Evolutionary conservation across 2,329 filamentous ascomycete genomes (phyloP), one percentile per base, ranked within the genome.

Genomic region (Graphilbum sp.): DNA sequence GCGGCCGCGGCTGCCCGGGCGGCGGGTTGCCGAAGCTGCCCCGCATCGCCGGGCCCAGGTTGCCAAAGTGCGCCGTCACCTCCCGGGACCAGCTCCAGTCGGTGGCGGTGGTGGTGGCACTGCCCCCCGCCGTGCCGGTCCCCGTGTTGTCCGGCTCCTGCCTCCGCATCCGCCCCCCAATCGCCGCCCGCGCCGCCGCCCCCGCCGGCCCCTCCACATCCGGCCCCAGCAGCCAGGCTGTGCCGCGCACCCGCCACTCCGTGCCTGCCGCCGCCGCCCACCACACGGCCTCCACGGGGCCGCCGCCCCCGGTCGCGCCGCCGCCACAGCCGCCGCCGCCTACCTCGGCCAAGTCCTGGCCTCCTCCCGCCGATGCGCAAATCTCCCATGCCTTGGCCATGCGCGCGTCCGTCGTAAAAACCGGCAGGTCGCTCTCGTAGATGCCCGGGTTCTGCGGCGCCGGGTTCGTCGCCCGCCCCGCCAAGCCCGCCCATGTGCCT

Each of bases 21-120:
- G 70, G 63, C 52, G 90, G 69, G 53, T 80, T 75, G 57, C 74
- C 77, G 55, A 86, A 87, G 9, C 72, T 69, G 10, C 79, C 80
- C 54, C 87, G 69, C 75, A 94, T 85, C 1, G 65, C 62, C 7
- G 88, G 88, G 47, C 72, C 79, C 48, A 90, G 59, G 55, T 95
- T 95, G 17, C 85, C 88, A 69, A 95, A 96, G 54, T 90, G 83
- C 35, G 73, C 82, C 36, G 82, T 86, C 29, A 95, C 57, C 59
- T 94, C 86, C 45, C 65, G 78, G 34, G 62, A 61, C 79, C 85
- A 95, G 47, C 71, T 79, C 84, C 86, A 94, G 4, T 37, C 9
- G 20, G 33, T 18, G 27, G 6, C n/a, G 30, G 7, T 12, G 13
- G 12, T 13, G 19, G 15, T 15, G 9, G 15, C 6, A 16, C n/a